Base-by-base conservation (phyloP, 2,329 filamentous ascomycete species). In the Beauveria sp. region DNA sequence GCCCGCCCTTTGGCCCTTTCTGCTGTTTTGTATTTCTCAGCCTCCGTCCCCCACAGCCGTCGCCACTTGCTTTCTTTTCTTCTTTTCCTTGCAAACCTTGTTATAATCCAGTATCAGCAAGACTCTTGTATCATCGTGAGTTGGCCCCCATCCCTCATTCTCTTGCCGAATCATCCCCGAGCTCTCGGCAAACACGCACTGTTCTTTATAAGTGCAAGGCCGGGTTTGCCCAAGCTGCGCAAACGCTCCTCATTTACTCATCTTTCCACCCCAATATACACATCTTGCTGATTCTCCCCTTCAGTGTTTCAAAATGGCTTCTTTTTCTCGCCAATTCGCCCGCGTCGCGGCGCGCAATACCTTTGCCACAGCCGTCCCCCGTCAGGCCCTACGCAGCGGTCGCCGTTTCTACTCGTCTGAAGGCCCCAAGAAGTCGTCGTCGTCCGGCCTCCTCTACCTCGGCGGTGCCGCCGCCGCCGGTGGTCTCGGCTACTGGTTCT, bases 391-490 rank as follows among this genome's bases (percentile, higher is more conserved):
- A 80, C 89, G 88, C 74, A 82, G 88, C 70, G 85, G 85, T 70
- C 89, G 87, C 67, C 90, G 91, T 67, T 87, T 86, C 76, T 96
- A 96, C 78, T 88, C 92, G 50, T 88, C 89, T 61, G 86, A 86
- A 75, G 77, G 84, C 59, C 76, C 79, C 68, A 79, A 83, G 74
- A 75, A 78, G 65, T 78, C 79, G 62, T 75, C 75, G 63, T 76
- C 76, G 16, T 76, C 74, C 37, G 66, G 74, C 55, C 77, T 84
- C 66, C 71, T 87, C 68, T 86, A 82, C 77, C 73, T 84, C 66
- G 77, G 81, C 59, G 87, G 81, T 70, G 79, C 82, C 53, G 83
- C 79, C 58, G 80, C 80, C 58, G 83, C 80, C 58, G 84, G 81
- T 70, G 89, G 82, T 68, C 87, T 82, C 66, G 86, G 82, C 63